These are phyloP conservation scores for Candida gigantensis DNA, from an alignment of 1,139 yeast genomes.

Conservation along the genomic window DNA sequence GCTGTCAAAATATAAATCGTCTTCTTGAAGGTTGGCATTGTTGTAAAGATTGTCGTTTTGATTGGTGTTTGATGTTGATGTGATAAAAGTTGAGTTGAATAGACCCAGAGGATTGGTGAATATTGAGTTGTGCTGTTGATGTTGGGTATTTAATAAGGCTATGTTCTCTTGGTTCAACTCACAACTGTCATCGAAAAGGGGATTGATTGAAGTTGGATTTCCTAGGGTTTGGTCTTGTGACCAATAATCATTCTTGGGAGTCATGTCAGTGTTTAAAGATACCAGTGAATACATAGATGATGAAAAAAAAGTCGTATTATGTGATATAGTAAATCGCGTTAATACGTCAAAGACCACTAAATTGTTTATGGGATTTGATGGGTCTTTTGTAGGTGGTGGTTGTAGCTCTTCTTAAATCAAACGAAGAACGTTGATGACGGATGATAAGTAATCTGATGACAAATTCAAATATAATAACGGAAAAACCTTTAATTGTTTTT, in stretches of 20 bases:
- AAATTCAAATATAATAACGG: too few relatives aligned
- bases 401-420: too few relatives aligned
- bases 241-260: constrained; percentile 9
- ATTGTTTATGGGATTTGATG: too few relatives aligned
- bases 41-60: neutral
- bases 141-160: constrained; percentile 12
- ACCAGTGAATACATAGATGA: too few relatives aligned
- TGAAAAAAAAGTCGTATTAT: too few relatives aligned
- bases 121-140: too few relatives aligned
- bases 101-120: neutral
- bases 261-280: constrained; percentile 9
- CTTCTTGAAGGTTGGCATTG: constrained; percentile 1
- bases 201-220: neutral
- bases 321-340: too few relatives aligned
- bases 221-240: constrained; percentile 1
- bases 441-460: too few relatives aligned
- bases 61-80: neutral
- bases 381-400: too few relatives aligned
- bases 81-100: neutral
- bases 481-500: too few relatives aligned
- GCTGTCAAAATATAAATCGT: constrained; percentile 4
- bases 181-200: constrained; percentile 10
- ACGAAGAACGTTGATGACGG: too few relatives aligned
- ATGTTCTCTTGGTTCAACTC: constrained; percentile 18
- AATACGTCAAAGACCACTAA: too few relatives aligned